These are phyloP conservation scores for Cryphonectria radicalis DNA, from an alignment of 2,329 filamentous ascomycete genomes.

Conservation along the genomic window DNA sequence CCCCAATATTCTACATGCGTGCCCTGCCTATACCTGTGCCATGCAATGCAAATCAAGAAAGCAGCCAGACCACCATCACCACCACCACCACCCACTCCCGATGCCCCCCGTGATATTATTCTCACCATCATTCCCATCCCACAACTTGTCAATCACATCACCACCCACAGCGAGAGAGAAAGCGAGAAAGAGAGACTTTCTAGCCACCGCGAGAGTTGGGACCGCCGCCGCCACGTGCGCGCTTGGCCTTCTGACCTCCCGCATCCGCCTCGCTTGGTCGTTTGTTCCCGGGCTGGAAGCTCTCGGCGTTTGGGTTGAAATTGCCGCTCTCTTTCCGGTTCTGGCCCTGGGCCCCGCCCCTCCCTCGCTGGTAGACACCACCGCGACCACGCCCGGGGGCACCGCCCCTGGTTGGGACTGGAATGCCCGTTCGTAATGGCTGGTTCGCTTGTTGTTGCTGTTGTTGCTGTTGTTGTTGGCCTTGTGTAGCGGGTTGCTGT, in stretches of 20 bases:
- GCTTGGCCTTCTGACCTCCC: slow-evolving; percentile 39
- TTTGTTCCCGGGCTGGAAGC: slow-evolving; percentile 60
- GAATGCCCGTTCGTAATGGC: slow-evolving; percentile 34
- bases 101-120: background rate
- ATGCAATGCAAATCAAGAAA: slow-evolving; percentile 7
- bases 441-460: slow-evolving; percentile 16
- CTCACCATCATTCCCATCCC: background rate
- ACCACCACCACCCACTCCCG: too few species aligned
- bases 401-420: slow-evolving; percentile 34
- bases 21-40: slow-evolving; percentile 1
- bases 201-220: background rate
- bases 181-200: too few species aligned
- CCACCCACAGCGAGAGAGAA: background rate
- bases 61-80: background rate
- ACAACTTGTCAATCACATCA: background rate
- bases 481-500: slow-evolving; percentile 26
- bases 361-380: slow-evolving; percentile 36
- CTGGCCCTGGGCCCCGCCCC: slow-evolving; percentile 39
- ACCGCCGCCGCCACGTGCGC: slow-evolving; percentile 35
- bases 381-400: slow-evolving; percentile 33
- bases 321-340: slow-evolving; percentile 47
- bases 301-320: slow-evolving; percentile 55
- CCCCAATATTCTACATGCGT: background rate
- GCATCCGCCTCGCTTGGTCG: slow-evolving; percentile 48
- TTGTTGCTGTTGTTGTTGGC: background rate